These are phyloP conservation scores for Ceratobasidium sp. DNA, from an alignment of 1,284 basidiomycete genomes.

Conservation along the genomic window DNA sequence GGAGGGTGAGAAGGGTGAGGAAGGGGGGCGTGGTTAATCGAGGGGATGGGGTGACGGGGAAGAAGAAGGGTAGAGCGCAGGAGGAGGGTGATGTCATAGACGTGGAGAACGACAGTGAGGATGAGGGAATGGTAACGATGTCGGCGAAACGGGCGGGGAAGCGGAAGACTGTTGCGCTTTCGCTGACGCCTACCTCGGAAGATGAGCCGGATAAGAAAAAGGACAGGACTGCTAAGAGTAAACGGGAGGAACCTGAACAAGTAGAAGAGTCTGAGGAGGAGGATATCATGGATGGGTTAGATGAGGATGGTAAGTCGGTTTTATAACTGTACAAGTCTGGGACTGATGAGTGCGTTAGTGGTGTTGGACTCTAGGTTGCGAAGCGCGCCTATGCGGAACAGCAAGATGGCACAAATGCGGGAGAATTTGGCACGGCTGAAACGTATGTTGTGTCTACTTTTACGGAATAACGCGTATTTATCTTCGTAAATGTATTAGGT, in stretches of 20 bases:
- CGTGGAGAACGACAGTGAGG: conserved; percentile 2
- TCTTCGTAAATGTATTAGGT: conserved; percentile 26
- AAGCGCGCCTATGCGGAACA: conserved; percentile 65
- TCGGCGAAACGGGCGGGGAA: conserved; percentile 12
- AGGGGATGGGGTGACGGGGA: not conserved
- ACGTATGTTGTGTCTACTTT: conserved; percentile 61
- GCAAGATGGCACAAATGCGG: conserved; percentile 66
- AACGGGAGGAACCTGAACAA: not conserved
- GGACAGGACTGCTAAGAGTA: conserved; percentile 8
- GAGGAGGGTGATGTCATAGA: not conserved
- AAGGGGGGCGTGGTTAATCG: not conserved
- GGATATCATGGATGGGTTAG: conserved; percentile 48
- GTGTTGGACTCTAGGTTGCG: conserved; percentile 76
- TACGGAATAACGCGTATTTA: conserved; percentile 7
- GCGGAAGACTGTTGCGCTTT: conserved; percentile 28
- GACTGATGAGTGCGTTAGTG: conserved; percentile 58
- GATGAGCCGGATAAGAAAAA: conserved; percentile 8
- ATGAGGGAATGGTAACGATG: conserved; percentile 1
- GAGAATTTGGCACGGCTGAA: conserved; percentile 75
- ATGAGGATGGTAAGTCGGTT: conserved; percentile 44
- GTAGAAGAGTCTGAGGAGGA: conserved; percentile 28
- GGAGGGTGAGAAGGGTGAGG: not conserved
- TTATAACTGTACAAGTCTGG: not conserved
- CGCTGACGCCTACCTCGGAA: conserved; percentile 19
- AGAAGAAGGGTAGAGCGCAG: not conserved